Percentiles rank a stretch among this genome's conserved stretches.
phyloP scores from a whole-genome alignment of 148 eudicot species.

The Persicaria maculosa region DNA sequence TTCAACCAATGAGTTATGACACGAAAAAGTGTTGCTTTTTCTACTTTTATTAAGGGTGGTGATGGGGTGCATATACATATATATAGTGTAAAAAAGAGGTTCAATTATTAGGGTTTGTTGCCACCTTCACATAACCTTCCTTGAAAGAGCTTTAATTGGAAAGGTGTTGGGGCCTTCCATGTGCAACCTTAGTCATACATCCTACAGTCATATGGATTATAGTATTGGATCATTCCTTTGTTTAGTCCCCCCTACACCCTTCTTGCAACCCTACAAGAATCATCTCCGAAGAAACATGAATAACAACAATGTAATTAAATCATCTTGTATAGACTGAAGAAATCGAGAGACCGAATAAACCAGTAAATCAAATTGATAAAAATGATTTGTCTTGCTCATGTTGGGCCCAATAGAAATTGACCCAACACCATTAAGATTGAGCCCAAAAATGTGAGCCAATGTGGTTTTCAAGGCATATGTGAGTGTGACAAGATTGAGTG shows the following conservation, averaged over 20 bases:
- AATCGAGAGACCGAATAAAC: no score
- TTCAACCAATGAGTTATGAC: no score
- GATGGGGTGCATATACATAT: constrained; percentile 3
- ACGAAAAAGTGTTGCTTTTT: neutral
- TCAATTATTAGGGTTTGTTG: constrained; percentile 1
- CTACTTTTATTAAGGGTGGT: neutral
- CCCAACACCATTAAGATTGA: constrained; percentile 6
- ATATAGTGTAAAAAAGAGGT: neutral
- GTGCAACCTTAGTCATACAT: constrained; percentile 5
- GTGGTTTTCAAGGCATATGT: neutral
- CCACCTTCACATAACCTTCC: constrained; percentile 1
- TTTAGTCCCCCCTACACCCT: neutral
- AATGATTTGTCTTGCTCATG: neutral
- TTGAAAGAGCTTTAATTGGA: neutral
- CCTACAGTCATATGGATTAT: constrained; percentile 2
- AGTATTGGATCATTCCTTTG: neutral
- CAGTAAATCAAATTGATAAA: no score
- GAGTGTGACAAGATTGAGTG: neutral
- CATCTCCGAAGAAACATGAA: neutral
- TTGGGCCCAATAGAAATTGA: neutral
- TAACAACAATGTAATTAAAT: neutral
- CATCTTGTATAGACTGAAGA: neutral
- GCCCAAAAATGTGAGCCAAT: neutral
- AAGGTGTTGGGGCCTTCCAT: constrained; percentile 11
- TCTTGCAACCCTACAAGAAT: neutral